These are phyloP conservation scores for Pulveroboletus sp. DNA, from an alignment of 768 basidiomycete species.

Conservation along the genomic window DNA sequence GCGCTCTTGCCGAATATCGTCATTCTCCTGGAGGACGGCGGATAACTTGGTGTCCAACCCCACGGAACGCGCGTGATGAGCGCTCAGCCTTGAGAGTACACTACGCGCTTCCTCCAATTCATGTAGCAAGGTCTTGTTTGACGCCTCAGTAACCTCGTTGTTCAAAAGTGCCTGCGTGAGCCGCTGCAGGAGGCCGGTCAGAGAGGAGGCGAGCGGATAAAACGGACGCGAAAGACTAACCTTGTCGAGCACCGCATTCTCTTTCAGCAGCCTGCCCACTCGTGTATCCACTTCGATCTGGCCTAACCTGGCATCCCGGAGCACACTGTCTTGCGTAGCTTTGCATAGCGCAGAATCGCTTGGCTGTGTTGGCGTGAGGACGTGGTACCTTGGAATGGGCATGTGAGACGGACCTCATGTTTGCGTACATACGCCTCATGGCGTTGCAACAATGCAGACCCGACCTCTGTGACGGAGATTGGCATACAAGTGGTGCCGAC, in stretches of 20 bases:
- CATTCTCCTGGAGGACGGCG: slow-evolving; percentile 65
- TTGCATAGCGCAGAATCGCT: slow-evolving; percentile 12
- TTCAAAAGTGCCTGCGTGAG: slow-evolving; percentile 76
- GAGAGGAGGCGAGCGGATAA: neutral
- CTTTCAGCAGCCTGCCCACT: slow-evolving; percentile 40
- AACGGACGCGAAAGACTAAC: slow-evolving; percentile 2
- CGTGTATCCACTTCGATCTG: slow-evolving; percentile 30
- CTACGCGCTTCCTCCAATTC: slow-evolving; percentile 72
- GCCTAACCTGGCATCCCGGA: slow-evolving; percentile 6
- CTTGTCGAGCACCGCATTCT: slow-evolving; percentile 57
- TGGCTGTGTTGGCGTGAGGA: slow-evolving; percentile 17
- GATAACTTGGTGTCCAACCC: slow-evolving; percentile 67
- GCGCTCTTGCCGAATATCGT: slow-evolving; percentile 81
- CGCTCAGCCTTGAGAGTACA: slow-evolving; percentile 60
- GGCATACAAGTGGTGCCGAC: neutral
- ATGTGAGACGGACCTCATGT: slow-evolving; percentile 49
- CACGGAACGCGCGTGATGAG: slow-evolving; percentile 63
- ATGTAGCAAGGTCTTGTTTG: slow-evolving; percentile 66
- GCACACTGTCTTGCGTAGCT: slow-evolving; percentile 9
- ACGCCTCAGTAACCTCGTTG: slow-evolving; percentile 75
- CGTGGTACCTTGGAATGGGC: slow-evolving; percentile 4
- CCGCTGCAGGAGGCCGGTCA: slow-evolving; percentile 41
- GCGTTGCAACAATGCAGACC: slow-evolving; percentile 78
- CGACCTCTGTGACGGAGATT: slow-evolving; percentile 58
- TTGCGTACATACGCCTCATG: slow-evolving; percentile 83